Evolutionary conservation across 352 stramenopile species (phyloP).

Genomic region (Pythium phragmitis): DNA sequence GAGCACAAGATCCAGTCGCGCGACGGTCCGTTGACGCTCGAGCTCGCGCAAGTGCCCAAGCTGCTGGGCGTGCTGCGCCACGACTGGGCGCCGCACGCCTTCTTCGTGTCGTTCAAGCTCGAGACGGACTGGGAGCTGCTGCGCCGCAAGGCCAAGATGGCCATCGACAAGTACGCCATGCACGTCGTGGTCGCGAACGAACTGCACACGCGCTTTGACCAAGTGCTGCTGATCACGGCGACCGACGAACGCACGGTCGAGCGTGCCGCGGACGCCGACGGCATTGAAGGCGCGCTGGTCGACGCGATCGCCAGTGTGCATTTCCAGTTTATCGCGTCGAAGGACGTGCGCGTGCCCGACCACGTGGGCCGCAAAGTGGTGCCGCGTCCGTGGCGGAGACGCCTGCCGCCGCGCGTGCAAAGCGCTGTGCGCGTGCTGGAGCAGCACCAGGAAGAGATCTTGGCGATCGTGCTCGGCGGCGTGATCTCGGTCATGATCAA

Average conservation of each 20-base stretch:
- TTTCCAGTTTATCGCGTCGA: conserved; percentile 69
- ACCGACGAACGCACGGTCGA: conserved; percentile 52
- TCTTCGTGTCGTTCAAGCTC: conserved; percentile 98
- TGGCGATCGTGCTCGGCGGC: conserved; percentile 63
- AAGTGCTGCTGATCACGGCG: conserved; percentile 78
- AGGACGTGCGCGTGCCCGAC: conserved; percentile 57
- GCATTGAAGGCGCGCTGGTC: conserved; percentile 66
- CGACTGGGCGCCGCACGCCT: conserved; percentile 93
- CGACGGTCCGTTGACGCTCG: conserved; percentile 70
- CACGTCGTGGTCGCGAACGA: conserved; percentile 98
- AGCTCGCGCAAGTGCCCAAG: conserved; percentile 95
- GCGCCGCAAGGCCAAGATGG: conserved; percentile 88
- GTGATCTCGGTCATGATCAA: conserved; percentile 73
- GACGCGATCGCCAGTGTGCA: conserved; percentile 65
- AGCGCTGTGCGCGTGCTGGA: conserved; percentile 42
- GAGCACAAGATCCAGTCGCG: conserved; percentile 98
- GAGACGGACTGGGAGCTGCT: conserved; percentile 97
- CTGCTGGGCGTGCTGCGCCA: conserved; percentile 90
- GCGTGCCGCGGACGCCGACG: conserved; percentile 53
- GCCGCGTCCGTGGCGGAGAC: conserved; percentile 41
- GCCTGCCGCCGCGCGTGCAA: conserved; percentile 40
- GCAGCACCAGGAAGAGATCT: conserved; percentile 74
- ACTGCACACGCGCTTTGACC: conserved; percentile 92
- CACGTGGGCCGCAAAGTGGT: conserved; percentile 42
- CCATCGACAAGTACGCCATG: conserved; percentile 94